Base-by-base conservation (phyloP, 2,329 filamentous ascomycete genomes). In the Stemphylium vesicarium region DNA sequence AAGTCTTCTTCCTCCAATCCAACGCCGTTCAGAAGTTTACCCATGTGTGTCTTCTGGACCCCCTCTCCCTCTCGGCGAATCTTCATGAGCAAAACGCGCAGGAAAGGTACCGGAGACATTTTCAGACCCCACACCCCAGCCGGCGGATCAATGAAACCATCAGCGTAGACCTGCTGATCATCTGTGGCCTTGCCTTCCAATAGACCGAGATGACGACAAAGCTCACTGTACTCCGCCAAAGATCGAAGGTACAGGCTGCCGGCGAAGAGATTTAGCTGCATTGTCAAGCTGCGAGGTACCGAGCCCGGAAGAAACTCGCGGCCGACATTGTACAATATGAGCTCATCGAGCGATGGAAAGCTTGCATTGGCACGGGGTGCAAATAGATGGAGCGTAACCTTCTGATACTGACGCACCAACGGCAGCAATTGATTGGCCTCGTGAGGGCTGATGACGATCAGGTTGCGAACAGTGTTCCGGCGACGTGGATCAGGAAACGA, bases 171-270 rank as follows among this genome's bases (percentile, higher is more conserved):
- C 10, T 60, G 53, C 10, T 73, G 52, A 6, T 66, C 68, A 0
- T 64, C 55, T 10, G 54, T 20, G 1, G 61, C 46, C 2, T 57
- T 54, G 0, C 59, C 31, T 20, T 70, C 77, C 0, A 77, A 70
- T 0, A 89, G 64, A 0, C 85, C 82, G 0, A 90, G 72, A 36
- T 80, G 81, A 1, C 75, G 66, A 55, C 85, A 88, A 0, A 82
- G 65, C 1, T 75, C 67, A 0, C 68, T 58, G 57, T 91, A 92
- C 48, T 89, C 82, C 0, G 74, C 53, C 38, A 79, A 83, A 0
- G 77, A 80, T 0, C 67, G 70, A 9, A 91, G 76, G 60, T 91
- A 91, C 0, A 91, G 77, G 50, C 89, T 86, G 0, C 88, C 89
- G 0, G 89, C 78, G 50, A 92, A 91, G 0, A 91, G 72, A 38